Evolutionary conservation across 352 stramenopile species (phyloP).

Genomic region (Globisporangium iwayamae): DNA sequence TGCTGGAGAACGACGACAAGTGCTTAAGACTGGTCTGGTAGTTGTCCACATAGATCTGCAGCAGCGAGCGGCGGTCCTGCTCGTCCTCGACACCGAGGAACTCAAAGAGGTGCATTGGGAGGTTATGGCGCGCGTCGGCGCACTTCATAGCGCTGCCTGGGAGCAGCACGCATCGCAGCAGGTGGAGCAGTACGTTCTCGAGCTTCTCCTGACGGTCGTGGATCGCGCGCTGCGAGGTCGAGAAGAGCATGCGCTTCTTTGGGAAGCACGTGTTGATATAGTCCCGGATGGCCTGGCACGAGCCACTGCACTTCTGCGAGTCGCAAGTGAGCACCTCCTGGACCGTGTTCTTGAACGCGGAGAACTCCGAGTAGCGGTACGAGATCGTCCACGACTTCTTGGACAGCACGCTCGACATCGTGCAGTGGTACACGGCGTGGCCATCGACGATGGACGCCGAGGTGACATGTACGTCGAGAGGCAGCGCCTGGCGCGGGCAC

Average conservation of each 20-base stretch:
- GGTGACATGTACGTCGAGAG: constrained; percentile 39
- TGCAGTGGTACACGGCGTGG: constrained; percentile 51
- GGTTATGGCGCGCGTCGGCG: constrained; percentile 35
- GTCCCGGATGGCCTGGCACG: constrained; percentile 67
- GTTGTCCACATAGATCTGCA: constrained; percentile 73
- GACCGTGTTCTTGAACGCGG: constrained; percentile 43
- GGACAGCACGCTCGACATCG: constrained; percentile 39
- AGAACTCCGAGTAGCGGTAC: constrained; percentile 67
- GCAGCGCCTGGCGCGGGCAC: constrained; percentile 38
- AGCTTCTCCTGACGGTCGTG: constrained; percentile 50
- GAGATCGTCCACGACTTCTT: constrained; percentile 48
- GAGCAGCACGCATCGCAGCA: constrained; percentile 61
- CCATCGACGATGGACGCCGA: constrained; percentile 30
- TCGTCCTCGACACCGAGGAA: constrained; percentile 55
- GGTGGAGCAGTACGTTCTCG: constrained; percentile 59
- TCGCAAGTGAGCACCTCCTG: constrained; percentile 54
- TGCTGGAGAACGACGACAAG: constrained; percentile 11
- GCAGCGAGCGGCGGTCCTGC: constrained; percentile 49
- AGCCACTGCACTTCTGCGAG: constrained; percentile 50
- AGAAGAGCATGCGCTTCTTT: constrained; percentile 40
- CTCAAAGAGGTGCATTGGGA: constrained; percentile 52
- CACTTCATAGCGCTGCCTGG: constrained; percentile 73
- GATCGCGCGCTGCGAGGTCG: constrained; percentile 28
- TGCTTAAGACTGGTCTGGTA: constrained; percentile 36
- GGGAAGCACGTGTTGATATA: constrained; percentile 58